phyloP scores from a whole-genome alignment of 495 filamentous ascomycete genomes.

The Neurospora terricola region DNA sequence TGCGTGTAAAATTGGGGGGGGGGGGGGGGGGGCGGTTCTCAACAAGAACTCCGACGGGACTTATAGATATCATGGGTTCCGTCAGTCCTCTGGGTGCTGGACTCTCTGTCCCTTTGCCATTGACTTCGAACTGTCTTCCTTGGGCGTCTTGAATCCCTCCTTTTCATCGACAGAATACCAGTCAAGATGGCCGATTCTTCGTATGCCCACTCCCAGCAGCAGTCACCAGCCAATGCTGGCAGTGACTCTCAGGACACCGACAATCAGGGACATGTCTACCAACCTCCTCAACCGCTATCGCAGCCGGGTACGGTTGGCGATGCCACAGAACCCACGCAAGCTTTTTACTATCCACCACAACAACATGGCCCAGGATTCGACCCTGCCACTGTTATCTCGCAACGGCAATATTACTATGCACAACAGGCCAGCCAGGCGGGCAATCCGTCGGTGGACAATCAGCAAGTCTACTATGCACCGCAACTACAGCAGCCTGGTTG shows the following conservation, averaged over 20 bases:
- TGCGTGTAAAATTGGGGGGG: too few species aligned
- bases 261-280: neutral
- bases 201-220: neutral
- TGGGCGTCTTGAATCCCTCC: neutral
- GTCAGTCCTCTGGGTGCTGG: neutral
- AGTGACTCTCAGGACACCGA: neutral
- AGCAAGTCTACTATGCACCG: neutral
- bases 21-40: too few species aligned
- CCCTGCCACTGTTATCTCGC: neutral
- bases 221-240: neutral
- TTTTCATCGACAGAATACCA: neutral
- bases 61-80: neutral
- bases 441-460: neutral
- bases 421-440: neutral
- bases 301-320: neutral
- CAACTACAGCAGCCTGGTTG: neutral
- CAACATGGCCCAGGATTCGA: neutral
- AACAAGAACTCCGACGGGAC: neutral
- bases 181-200: neutral
- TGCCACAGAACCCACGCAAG: neutral
- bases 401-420: neutral
- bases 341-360: neutral
- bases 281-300: neutral
- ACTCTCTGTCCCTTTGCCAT: neutral
- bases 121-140: neutral